These are phyloP conservation scores for Haplographium delicatum DNA, from an alignment of 495 filamentous ascomycete species.

Conservation along the genomic window DNA sequence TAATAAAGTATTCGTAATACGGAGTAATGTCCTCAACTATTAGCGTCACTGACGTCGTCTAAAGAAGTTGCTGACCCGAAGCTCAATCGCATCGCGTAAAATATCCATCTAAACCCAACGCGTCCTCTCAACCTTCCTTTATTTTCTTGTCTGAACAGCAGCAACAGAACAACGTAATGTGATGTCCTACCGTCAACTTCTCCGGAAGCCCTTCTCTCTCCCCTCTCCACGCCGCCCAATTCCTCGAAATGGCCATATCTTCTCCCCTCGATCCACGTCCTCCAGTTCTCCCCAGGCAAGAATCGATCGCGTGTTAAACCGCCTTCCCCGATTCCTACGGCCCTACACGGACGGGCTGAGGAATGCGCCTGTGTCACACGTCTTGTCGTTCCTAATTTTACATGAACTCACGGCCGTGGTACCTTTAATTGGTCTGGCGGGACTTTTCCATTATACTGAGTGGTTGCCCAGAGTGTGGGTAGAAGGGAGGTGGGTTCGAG, in stretches of 20 bases:
- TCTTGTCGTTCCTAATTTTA: slow-evolving; percentile 80
- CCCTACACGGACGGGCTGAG: slow-evolving; percentile 62
- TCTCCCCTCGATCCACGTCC: slow-evolving; percentile 7
- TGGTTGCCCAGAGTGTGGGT: slow-evolving; percentile 49
- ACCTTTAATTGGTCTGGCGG: slow-evolving; percentile 70
- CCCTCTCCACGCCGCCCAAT: not conserved
- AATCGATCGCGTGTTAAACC: slow-evolving; percentile 54
- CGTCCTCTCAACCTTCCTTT: not conserved
- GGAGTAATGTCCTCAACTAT: too few relatives aligned
- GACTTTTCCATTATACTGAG: slow-evolving; percentile 67
- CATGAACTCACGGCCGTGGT: slow-evolving; percentile 88
- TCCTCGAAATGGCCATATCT: not conserved
- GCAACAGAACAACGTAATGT: slow-evolving; percentile 12
- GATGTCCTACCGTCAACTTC: slow-evolving; percentile 11
- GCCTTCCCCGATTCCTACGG: slow-evolving; percentile 52
- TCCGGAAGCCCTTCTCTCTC: slow-evolving; percentile 4
- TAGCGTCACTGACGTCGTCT: too few relatives aligned
- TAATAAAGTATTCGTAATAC: too few relatives aligned
- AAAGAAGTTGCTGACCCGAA: not conserved
- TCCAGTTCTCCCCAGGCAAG: slow-evolving; percentile 27
- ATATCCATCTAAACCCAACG: not conserved
- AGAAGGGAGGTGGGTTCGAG: slow-evolving; percentile 33
- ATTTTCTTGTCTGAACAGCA: not conserved
- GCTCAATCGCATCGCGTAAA: not conserved
- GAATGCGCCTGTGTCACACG: slow-evolving; percentile 72